Conservation (phyloP, 306 rosid species). For the Calophaca sinica region DNA sequence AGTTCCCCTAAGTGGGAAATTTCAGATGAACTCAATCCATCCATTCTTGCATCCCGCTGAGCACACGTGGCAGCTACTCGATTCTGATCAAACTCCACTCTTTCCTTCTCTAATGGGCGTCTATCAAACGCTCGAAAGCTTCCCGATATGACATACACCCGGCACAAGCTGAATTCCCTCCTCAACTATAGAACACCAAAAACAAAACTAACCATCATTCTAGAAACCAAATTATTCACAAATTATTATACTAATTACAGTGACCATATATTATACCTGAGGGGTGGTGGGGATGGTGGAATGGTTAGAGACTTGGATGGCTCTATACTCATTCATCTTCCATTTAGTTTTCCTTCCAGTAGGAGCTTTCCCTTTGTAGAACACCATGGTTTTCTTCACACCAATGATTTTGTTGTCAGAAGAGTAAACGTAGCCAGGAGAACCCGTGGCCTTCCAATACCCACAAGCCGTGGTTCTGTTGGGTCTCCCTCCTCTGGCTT, state of each 20-base stretch:
- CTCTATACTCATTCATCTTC: conserved; percentile 95
- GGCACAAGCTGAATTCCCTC: conserved; percentile 82
- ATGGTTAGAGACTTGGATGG: conserved; percentile 54
- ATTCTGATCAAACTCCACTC: conserved; percentile 32
- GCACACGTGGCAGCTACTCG: conserved; percentile 12
- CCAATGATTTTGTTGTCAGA: conserved; percentile 67
- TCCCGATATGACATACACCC: conserved; percentile 83
- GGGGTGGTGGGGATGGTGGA: conserved; percentile 45
- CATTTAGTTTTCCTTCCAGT: conserved; percentile 82
- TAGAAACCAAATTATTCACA: no score
- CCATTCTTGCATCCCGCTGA: background rate
- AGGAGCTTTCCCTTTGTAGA: conserved; percentile 85
- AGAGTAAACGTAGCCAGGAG: conserved; percentile 84
- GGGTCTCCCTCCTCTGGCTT: conserved; percentile 84
- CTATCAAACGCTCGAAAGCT: conserved; percentile 81
- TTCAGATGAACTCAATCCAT: no score
- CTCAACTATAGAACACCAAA: conserved; percentile 62
- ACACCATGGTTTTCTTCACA: conserved; percentile 85
- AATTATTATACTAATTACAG: no score
- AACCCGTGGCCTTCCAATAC: conserved; percentile 95
- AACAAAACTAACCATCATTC: no score
- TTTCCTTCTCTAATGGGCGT: conserved; percentile 58
- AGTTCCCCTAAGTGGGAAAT: no score
- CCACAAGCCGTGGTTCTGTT: conserved; percentile 77
- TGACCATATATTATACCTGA: conserved; percentile 45